phyloP scores from a whole-genome alignment of 345 rosid species.

The Eutrema japonicum region DNA sequence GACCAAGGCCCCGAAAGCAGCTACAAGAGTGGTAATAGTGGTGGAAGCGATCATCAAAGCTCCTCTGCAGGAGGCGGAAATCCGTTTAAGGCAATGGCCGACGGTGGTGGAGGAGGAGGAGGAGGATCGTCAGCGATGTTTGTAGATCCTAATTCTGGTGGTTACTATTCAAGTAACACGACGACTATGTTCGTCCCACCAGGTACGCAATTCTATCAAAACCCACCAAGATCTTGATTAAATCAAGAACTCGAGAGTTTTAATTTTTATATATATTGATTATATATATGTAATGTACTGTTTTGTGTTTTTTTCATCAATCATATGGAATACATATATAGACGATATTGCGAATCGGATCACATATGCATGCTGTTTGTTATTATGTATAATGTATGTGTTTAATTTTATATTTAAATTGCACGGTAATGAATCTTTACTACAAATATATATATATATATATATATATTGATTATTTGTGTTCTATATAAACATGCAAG shows the following conservation, averaged over 20 bases:
- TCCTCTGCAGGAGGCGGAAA: constrained; percentile 60
- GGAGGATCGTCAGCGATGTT: constrained; percentile 41
- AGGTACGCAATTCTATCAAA: constrained; percentile 46
- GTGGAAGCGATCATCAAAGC: constrained; percentile 54
- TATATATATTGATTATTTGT: constrained; percentile 12
- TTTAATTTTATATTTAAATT: constrained; percentile 20
- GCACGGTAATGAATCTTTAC: constrained; percentile 35
- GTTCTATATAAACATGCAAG: constrained; percentile 4
- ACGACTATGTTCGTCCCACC: constrained; percentile 42
- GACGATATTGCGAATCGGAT: constrained; percentile 29
- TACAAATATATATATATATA: neutral
- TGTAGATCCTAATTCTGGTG: constrained; percentile 42
- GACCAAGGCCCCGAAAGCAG: constrained; percentile 80
- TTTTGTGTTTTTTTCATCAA: constrained; percentile 3
- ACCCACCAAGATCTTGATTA: constrained; percentile 46
- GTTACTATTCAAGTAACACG: constrained; percentile 42
- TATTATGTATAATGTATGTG: constrained; percentile 19
- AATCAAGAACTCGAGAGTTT: constrained; percentile 28
- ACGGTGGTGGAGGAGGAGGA: constrained; percentile 36
- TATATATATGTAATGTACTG: constrained; percentile 25
- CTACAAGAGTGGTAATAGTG: constrained; percentile 50
- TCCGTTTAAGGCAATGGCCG: constrained; percentile 10
- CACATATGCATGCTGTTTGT: constrained; percentile 32
- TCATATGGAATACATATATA: constrained; percentile 32
- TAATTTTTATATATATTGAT: constrained; percentile 2